phyloP scores from a whole-genome alignment of 768 basidiomycete genomes.

The Leccinum imitatum region DNA sequence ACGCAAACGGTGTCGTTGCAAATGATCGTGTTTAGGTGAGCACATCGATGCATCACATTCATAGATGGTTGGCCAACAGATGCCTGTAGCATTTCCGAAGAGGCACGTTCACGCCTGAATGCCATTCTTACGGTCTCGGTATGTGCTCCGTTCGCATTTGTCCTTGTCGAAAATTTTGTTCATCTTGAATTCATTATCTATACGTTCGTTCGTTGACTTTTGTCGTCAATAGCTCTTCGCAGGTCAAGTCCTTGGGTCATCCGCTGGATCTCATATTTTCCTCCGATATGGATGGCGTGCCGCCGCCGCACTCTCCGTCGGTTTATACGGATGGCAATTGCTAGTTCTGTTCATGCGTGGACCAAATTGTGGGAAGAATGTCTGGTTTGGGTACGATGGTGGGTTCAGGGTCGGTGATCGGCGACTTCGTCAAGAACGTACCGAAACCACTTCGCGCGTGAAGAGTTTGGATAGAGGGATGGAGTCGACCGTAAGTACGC shows the following conservation, averaged over 20 bases:
- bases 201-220: neutral
- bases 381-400: constrained; percentile 67
- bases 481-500: neutral
- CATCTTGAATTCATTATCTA: neutral
- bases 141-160: neutral
- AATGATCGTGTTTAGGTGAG: constrained; percentile 29
- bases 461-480: neutral
- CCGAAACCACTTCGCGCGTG: neutral
- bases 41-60: neutral
- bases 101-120: constrained; percentile 31
- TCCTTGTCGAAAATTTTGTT: neutral
- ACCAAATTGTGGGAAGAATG: constrained; percentile 34
- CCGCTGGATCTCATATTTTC: constrained; percentile 42
- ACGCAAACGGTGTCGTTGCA: constrained; percentile 38
- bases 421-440: neutral
- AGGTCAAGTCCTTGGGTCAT: constrained; percentile 46
- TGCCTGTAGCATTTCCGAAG: constrained; percentile 27
- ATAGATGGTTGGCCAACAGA: neutral
- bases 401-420: constrained; percentile 32
- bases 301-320: constrained; percentile 34
- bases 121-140: constrained; percentile 30
- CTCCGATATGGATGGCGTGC: constrained; percentile 41
- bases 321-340: constrained; percentile 34
- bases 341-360: constrained; percentile 38
- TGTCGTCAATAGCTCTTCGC: constrained; percentile 24